Evolutionary conservation across 768 basidiomycete genomes (phyloP), one percentile per base, ranked within the genome.

Genomic region (Auricularia sp.): DNA sequence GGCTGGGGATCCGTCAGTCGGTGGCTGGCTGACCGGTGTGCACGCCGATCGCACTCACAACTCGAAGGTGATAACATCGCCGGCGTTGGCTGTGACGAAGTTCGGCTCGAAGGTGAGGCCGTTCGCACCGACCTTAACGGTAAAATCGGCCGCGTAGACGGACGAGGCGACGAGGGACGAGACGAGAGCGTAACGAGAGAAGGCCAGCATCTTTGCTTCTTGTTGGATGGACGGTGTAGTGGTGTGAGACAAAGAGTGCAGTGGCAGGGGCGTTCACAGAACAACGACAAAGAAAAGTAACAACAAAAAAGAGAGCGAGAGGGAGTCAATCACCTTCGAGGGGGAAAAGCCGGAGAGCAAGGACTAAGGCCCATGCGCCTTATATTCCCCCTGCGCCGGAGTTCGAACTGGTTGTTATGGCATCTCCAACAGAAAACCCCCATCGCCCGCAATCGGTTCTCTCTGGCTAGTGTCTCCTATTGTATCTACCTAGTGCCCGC

Each of bases 311-410:
- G 56, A 33, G 56, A 10, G 56, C 29, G 56, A 54, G 29, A 59
- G 56, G 56, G 56, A 59, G 56, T 59, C 56, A 59, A 59, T 59
- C 56, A 59, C 56, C 56, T 59, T 59, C 56, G 23, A 59, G 56
- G 56, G 56, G 56, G 56, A 35, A 59, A 59, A 59, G 56, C 56
- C 56, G 34, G 33, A 59, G 29, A 59, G 10, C 54, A 10, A 59
- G 33, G 16, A 6, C 14, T 51, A 18, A 16, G 47, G 7, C 21
- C 47, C 47, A 10, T 51, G 47, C 47, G 47, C 1, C 47, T 51
- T 51, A 12, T 51, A 51, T 51, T 5, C 47, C 47, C 47, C 18
- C 47, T 18, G 18, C 47, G 47, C 18, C 47, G 47, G 47, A 51
- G 18, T 51, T 51, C 21, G 16, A 42, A 51, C 47, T 51, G 47